Conservation (phyloP, 495 filamentous ascomycete genomes). For the Elasticomyces elasticus region DNA sequence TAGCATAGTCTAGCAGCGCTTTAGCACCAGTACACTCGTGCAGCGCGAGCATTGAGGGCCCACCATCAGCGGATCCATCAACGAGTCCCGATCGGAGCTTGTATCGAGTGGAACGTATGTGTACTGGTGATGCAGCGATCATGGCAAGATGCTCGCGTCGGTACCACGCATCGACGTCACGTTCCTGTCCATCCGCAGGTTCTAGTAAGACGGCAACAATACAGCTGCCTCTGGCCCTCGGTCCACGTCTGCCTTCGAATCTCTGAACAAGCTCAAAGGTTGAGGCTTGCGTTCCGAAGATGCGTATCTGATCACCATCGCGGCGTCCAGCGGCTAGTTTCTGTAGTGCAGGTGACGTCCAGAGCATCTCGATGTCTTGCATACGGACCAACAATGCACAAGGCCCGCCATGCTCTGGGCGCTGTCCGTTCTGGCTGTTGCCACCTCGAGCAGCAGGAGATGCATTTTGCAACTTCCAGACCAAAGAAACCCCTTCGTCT, state of each 20-base stretch:
- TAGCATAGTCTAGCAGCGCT: constrained; percentile 10
- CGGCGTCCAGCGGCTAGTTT: neutral
- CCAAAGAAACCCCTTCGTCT: constrained; percentile 1
- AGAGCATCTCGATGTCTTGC: constrained; percentile 7
- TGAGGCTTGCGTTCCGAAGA: constrained; percentile 6
- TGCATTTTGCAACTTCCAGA: constrained; percentile 3
- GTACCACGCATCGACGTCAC: constrained; percentile 10
- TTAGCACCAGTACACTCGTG: constrained; percentile 5
- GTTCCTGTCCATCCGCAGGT: constrained; percentile 3
- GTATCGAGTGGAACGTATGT: constrained; percentile 9
- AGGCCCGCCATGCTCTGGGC: constrained; percentile 4
- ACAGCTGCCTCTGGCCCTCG: constrained; percentile 3
- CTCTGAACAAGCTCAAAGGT: constrained; percentile 11
- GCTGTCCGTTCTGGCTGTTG: neutral
- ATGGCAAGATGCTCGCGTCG: constrained; percentile 4
- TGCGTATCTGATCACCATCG: neutral
- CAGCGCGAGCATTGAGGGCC: neutral
- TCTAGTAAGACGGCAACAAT: constrained; percentile 5
- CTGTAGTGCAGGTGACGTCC: constrained; percentile 6
- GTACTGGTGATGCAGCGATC: neutral
- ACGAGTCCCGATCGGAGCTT: neutral
- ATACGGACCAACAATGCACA: constrained; percentile 4
- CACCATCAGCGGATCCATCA: neutral
- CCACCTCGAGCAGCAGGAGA: constrained; percentile 7
- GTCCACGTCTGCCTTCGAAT: neutral